A percentile compares a stretch with the other conserved stretches of the same genome.
These are phyloP conservation scores for Penicillium sp. DNA, from an alignment of 2,329 filamentous ascomycete genomes.

Conservation along the genomic window DNA sequence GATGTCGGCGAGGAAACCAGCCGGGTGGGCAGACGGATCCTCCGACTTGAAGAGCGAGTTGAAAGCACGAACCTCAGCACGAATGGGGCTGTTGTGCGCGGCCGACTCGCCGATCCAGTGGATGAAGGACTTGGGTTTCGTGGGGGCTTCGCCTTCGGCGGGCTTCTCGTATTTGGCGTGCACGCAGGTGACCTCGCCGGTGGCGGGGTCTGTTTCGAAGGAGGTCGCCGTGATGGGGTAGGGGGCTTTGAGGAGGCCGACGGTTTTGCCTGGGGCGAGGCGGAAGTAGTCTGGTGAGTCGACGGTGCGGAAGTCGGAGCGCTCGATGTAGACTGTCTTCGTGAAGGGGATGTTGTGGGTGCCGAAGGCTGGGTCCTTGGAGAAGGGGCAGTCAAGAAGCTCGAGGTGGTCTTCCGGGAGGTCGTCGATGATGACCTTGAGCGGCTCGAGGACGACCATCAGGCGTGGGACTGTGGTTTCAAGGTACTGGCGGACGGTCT, in stretches of 20 bases:
- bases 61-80: slow-evolving; percentile 74
- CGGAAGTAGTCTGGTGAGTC: slow-evolving; percentile 75
- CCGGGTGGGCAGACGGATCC: slow-evolving; percentile 73
- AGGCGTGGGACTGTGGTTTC: slow-evolving; percentile 84
- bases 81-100: slow-evolving; percentile 58
- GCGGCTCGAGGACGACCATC: slow-evolving; percentile 84
- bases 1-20: slow-evolving; percentile 79
- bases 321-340: slow-evolving; percentile 80
- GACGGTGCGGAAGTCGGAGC: slow-evolving; percentile 71
- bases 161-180: slow-evolving; percentile 67
- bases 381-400: slow-evolving; percentile 70
- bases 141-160: slow-evolving; percentile 60
- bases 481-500: slow-evolving; percentile 79
- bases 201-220: slow-evolving; percentile 65
- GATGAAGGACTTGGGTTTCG: slow-evolving; percentile 73
- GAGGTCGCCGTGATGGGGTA: slow-evolving; percentile 68
- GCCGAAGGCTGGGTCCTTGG: slow-evolving; percentile 65
- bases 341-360: slow-evolving; percentile 65
- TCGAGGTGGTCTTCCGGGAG: slow-evolving; percentile 65
- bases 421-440: slow-evolving; percentile 79
- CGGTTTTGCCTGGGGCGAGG: slow-evolving; percentile 70
- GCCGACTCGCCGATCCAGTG: slow-evolving; percentile 81
- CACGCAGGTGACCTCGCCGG: slow-evolving; percentile 66
- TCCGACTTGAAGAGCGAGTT: slow-evolving; percentile 83
- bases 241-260: slow-evolving; percentile 70